phyloP scores from a whole-genome alignment of 306 rosid genomes.

The Inga oerstediana region DNA sequence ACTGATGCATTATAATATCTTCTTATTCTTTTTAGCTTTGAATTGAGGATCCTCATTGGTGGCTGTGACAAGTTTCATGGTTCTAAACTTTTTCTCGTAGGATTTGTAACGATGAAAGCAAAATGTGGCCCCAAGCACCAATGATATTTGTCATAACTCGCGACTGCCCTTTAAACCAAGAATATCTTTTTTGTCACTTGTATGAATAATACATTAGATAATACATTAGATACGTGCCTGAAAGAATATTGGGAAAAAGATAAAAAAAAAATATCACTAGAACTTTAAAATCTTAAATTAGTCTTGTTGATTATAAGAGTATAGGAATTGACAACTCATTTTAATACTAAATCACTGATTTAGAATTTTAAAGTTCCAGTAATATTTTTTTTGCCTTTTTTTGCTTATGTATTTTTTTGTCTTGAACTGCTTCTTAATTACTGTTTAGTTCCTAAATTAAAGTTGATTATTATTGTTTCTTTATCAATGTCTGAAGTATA shows the following conservation, averaged over 20 bases:
- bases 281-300: no score
- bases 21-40: slow-evolving; percentile 17
- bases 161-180: slow-evolving; percentile 10
- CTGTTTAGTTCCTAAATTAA: slow-evolving; percentile 22
- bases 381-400: no score
- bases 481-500: slow-evolving; percentile 86
- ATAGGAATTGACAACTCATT: no score
- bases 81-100: not conserved
- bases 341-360: no score
- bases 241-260: not conserved
- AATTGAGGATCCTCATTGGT: slow-evolving; percentile 32
- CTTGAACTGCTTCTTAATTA: slow-evolving; percentile 4
- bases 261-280: no score
- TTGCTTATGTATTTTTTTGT: not conserved
- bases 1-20: slow-evolving; percentile 32
- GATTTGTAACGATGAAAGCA: not conserved
- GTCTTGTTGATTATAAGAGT: no score
- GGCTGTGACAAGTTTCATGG: slow-evolving; percentile 11
- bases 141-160: slow-evolving; percentile 6
- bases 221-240: not conserved
- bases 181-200: slow-evolving; percentile 36
- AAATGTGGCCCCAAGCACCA: slow-evolving; percentile 20
- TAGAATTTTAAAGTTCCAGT: no score
- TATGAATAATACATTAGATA: slow-evolving; percentile 29
- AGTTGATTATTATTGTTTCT: slow-evolving; percentile 30